phyloP scores from a whole-genome alignment of 1,139 yeast species.

The Dujonia santamariae region DNA sequence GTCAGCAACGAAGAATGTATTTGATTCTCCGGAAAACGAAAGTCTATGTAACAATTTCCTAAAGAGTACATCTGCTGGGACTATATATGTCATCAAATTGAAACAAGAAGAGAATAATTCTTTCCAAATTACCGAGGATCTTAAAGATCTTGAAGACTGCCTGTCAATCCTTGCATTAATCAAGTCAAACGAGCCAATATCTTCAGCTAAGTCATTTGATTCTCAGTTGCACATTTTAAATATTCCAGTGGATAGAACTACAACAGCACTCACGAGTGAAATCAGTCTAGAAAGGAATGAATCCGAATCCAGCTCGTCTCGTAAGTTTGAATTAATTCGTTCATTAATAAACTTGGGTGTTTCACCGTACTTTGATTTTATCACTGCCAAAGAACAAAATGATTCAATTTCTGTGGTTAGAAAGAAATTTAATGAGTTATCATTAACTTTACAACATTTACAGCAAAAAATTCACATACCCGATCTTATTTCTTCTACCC shows the following conservation, averaged over 20 bases:
- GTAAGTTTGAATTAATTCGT: constrained; percentile 55
- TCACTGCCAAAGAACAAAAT: constrained; percentile 14
- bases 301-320: constrained; percentile 9
- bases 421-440: constrained; percentile 67
- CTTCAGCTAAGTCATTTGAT: constrained; percentile 21
- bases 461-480: constrained; percentile 72
- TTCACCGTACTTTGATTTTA: constrained; percentile 36
- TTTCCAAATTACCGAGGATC: constrained; percentile 7
- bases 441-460: constrained; percentile 64
- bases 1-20: too few relatives aligned
- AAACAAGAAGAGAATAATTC: neutral
- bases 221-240: constrained; percentile 40
- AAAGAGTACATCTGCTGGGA: constrained; percentile 14
- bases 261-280: constrained; percentile 9
- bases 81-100: constrained; percentile 11
- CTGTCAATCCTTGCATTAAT: constrained; percentile 33
- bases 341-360: constrained; percentile 50
- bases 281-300: neutral
- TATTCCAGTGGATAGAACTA: constrained; percentile 23
- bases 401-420: constrained; percentile 43
- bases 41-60: constrained; percentile 10
- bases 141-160: constrained; percentile 9
- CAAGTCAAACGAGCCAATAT: constrained; percentile 39
- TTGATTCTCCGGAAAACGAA: constrained; percentile 1
- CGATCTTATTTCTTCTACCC: constrained; percentile 51